phyloP scores from a whole-genome alignment of 768 basidiomycete genomes.

The Fibroporia radiculosa region DNA sequence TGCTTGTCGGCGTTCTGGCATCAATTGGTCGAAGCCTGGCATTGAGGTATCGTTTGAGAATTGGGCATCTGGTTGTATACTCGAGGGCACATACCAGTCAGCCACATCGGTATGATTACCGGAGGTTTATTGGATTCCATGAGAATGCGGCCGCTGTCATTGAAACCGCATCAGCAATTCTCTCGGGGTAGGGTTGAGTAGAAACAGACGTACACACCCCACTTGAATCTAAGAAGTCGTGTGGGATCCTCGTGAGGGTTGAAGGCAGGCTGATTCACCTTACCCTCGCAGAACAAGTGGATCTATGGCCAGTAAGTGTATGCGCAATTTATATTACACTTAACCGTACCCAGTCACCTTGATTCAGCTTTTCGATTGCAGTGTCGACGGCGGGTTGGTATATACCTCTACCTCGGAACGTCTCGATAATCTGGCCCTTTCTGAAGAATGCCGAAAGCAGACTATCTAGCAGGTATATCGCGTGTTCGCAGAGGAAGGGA shows the following conservation, averaged over 20 bases:
- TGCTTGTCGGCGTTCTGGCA: constrained; percentile 78
- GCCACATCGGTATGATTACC: constrained; percentile 87
- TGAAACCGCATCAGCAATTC: not conserved
- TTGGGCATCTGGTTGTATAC: not conserved
- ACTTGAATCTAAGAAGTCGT: constrained; percentile 75
- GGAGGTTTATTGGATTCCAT: constrained; percentile 64
- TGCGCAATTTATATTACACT: not conserved
- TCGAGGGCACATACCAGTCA: constrained; percentile 51
- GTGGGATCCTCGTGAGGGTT: constrained; percentile 34
- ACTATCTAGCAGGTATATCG: constrained; percentile 31
- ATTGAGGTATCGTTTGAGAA: not conserved
- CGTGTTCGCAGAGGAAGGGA: constrained; percentile 22
- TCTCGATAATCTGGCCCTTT: constrained; percentile 87
- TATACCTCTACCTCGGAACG: constrained; percentile 83
- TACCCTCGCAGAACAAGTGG: constrained; percentile 88
- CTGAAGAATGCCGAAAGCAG: constrained; percentile 80
- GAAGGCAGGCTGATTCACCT: constrained; percentile 69
- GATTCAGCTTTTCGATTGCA: constrained; percentile 75
- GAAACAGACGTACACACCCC: constrained; percentile 79
- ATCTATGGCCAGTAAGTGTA: constrained; percentile 39
- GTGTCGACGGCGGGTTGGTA: constrained; percentile 80
- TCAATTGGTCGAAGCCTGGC: constrained; percentile 75
- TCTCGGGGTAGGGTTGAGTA: not conserved
- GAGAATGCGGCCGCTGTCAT: constrained; percentile 68
- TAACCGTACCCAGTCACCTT: constrained; percentile 73